Evolutionary conservation across 129 eudicot genomes (phyloP), one percentile per base, ranked within the genome.

Genomic region (Apium graveolens): DNA sequence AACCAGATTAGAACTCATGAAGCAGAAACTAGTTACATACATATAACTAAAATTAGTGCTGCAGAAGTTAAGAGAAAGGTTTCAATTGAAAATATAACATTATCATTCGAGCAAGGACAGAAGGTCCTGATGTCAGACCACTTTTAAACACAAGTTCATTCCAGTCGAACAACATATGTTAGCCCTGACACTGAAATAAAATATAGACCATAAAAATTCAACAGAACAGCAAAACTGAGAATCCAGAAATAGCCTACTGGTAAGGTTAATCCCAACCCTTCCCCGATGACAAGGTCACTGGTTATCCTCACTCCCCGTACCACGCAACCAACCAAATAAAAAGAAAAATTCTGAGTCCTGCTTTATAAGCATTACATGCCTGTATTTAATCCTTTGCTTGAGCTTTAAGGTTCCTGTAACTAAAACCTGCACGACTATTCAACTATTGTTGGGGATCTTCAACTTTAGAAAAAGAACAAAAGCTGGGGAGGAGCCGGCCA

Each of bases 391-490:
- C 84, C 78, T 81, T 75, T 31, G 78, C 75, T 45, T 94, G 90
- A 69, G 85, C 91, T 83, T 80, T 91, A 49, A 95, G 97, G 74
- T 85, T 90, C 35, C 82, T 85, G 65, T 95, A 95, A 85, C 84
- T 74, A 75, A 89, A 91, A 65, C 90, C 82, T 55, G 87, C 84
- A 80, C 83, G 45, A 76, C 80, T 84, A 79, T 65, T 81, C 51
- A 77, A 53, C 73, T 86, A 78, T 78, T 84, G 85, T 73, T 73
- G 82, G 11, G 65, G 65, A 57, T 88, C 86, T 2, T 87, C 79
- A 21, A 91, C 96, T 78, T 91, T 90, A 62, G 88, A 91, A 78
- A 70, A 79, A 49, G 92, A 86, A 80, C 97, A 91, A 76, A 88
- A 84, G 60, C 88, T 82, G 7, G 98, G 91, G 13, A 85, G 80